These are phyloP conservation scores for Phytophthora podocarpi DNA, from an alignment of 352 stramenopile species.

Conservation along the genomic window DNA sequence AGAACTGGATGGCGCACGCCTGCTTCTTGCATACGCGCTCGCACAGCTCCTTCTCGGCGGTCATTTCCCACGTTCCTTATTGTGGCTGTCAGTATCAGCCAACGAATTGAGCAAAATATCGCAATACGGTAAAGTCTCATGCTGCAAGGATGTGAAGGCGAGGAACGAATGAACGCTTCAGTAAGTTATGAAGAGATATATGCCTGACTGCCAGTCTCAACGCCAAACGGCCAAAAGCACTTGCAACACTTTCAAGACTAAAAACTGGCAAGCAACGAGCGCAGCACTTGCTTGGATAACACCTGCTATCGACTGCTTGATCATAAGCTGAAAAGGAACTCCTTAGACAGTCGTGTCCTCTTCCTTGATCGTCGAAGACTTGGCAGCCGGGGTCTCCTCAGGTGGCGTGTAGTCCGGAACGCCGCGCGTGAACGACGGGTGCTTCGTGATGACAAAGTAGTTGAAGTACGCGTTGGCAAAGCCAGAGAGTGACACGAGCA, in stretches of 20 bases:
- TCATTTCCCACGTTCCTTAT: slow-evolving; percentile 19
- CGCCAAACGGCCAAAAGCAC: slow-evolving; percentile 2
- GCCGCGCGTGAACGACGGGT: slow-evolving; percentile 85
- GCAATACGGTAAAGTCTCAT: too few relatives aligned
- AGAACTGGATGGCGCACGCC: slow-evolving; percentile 84
- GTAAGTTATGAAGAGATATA: slow-evolving; percentile 42
- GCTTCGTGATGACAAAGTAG: slow-evolving; percentile 90
- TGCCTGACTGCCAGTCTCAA: slow-evolving; percentile 24
- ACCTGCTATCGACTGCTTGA: slow-evolving; percentile 4
- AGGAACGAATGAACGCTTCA: slow-evolving; percentile 17
- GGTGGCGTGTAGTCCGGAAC: slow-evolving; percentile 85
- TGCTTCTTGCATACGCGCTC: slow-evolving; percentile 72
- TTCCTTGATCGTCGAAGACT: slow-evolving; percentile 24
- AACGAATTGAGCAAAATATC: slow-evolving; percentile 13
- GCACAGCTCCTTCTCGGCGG: slow-evolving; percentile 44
- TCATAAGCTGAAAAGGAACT: slow-evolving; percentile 16
- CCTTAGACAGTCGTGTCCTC: slow-evolving; percentile 48
- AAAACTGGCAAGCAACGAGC: slow-evolving; percentile 2
- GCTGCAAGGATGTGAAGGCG: too few relatives aligned
- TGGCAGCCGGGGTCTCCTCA: slow-evolving; percentile 46
- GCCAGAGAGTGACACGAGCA: slow-evolving; percentile 75
- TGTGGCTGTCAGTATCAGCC: slow-evolving; percentile 19
- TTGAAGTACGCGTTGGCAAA: slow-evolving; percentile 92
- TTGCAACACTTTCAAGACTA: slow-evolving; percentile 2
- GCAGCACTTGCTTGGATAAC: slow-evolving; percentile 1